Evolutionary conservation across 345 rosid genomes (phyloP).

Genomic region (Isatis tinctoria): DNA sequence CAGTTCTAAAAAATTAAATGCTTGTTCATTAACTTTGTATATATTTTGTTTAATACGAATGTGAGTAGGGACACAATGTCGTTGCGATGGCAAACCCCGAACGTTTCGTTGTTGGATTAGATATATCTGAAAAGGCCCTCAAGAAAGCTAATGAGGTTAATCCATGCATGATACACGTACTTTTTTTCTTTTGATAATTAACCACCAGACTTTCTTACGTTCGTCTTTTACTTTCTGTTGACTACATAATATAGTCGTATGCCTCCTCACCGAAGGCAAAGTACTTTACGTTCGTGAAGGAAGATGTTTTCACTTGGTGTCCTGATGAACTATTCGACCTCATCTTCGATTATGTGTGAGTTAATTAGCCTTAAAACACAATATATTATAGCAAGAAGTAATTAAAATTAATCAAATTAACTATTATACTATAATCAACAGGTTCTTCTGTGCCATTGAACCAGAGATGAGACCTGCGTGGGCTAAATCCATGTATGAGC

Average conservation of each 20-base stretch:
- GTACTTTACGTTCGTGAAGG: constrained; percentile 41
- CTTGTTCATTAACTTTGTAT: neutral
- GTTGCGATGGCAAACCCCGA: constrained; percentile 34
- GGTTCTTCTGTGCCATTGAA: constrained; percentile 54
- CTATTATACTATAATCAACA: neutral
- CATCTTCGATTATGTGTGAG: constrained; percentile 72
- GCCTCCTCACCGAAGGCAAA: constrained; percentile 40
- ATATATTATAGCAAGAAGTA: neutral
- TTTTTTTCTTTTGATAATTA: neutral
- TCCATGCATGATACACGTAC: neutral
- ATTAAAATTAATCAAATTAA: neutral
- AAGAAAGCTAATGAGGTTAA: constrained; percentile 29
- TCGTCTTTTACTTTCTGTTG: neutral
- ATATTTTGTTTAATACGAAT: neutral
- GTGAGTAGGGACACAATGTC: constrained; percentile 30
- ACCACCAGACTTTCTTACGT: neutral
- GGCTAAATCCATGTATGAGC: constrained; percentile 47
- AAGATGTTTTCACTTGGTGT: constrained; percentile 67
- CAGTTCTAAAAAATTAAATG: neutral
- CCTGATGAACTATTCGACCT: constrained; percentile 53
- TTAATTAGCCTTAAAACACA: neutral
- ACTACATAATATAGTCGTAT: constrained; percentile 20
- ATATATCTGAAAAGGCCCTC: constrained; percentile 27
- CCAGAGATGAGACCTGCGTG: constrained; percentile 60
- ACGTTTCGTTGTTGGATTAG: constrained; percentile 34